Conservation (phyloP, 2,329 filamentous ascomycete species). For the Penicillium sp. region DNA sequence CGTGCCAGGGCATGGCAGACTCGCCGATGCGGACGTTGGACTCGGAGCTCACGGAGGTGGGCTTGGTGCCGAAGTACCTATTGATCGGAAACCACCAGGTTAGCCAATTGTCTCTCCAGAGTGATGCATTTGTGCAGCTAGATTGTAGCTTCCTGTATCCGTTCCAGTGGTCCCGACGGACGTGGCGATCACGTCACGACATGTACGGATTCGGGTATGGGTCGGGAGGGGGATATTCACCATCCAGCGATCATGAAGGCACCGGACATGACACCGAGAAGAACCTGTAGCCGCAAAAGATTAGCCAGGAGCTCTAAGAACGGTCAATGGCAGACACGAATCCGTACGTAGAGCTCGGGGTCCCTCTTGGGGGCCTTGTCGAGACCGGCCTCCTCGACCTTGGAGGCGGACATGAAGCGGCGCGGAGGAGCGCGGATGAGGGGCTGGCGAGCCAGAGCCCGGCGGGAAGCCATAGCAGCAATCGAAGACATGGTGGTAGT, state of each 20-base stretch:
- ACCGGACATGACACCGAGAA: constrained; percentile 85
- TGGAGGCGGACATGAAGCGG: constrained; percentile 40
- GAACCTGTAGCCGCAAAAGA: constrained; percentile 60
- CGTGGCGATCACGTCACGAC: constrained; percentile 61
- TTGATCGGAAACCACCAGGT: constrained; percentile 7
- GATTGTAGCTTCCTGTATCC: not conserved
- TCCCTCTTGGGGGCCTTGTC: constrained; percentile 66
- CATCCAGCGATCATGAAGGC: constrained; percentile 85
- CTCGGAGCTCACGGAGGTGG: constrained; percentile 83
- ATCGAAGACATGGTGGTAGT: constrained; percentile 42
- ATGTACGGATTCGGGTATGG: constrained; percentile 6
- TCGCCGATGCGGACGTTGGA: constrained; percentile 69
- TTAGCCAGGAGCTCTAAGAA: constrained; percentile 16
- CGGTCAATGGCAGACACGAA: constrained; percentile 12
- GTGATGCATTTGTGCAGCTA: not conserved
- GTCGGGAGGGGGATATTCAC: constrained; percentile 35
- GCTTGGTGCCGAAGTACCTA: constrained; percentile 68
- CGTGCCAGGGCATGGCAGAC: constrained; percentile 89
- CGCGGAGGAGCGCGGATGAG: constrained; percentile 42
- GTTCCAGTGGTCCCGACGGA: not conserved
- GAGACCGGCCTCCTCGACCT: constrained; percentile 52
- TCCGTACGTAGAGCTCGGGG: constrained; percentile 70
- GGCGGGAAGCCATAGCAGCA: constrained; percentile 42
- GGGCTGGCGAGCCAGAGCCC: constrained; percentile 42
- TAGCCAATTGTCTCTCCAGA: constrained; percentile 7